Conservation (phyloP, 768 basidiomycete species). For the Trametes elegans region DNA sequence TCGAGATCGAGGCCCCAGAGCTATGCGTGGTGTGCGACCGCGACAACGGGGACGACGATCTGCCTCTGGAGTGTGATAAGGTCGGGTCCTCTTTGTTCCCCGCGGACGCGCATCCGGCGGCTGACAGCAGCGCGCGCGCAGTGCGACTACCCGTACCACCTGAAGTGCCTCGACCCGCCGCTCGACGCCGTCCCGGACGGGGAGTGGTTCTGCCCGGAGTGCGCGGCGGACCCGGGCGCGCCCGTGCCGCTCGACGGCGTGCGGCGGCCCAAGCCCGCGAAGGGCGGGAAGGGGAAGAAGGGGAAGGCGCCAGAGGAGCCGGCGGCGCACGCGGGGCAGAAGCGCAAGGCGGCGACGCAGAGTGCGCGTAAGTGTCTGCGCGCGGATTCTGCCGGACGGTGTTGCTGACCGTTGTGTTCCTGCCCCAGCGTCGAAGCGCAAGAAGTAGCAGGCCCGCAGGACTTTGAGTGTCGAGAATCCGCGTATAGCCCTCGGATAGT, state of each 20-base stretch:
- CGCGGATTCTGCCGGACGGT: background rate
- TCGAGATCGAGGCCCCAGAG: slow-evolving; percentile 64
- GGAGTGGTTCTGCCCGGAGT: slow-evolving; percentile 90
- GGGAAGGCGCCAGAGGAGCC: slow-evolving; percentile 27
- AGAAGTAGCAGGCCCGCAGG: slow-evolving; percentile 30
- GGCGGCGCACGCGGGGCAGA: slow-evolving; percentile 28
- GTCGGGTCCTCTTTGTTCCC: slow-evolving; percentile 35
- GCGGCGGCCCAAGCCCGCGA: slow-evolving; percentile 15
- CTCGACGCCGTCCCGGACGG: slow-evolving; percentile 77
- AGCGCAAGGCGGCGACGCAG: slow-evolving; percentile 45
- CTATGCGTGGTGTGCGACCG: slow-evolving; percentile 69
- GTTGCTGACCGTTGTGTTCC: background rate
- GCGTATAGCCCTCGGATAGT: background rate
- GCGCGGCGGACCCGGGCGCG: slow-evolving; percentile 56
- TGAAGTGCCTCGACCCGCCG: slow-evolving; percentile 78
- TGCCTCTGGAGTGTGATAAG: slow-evolving; percentile 89
- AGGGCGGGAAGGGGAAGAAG: slow-evolving; percentile 23
- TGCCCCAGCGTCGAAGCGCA: slow-evolving; percentile 36
- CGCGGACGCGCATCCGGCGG: background rate
- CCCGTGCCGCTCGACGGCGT: slow-evolving; percentile 33
- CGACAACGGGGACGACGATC: slow-evolving; percentile 70
- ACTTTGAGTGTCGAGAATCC: no score
- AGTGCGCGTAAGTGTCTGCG: slow-evolving; percentile 14
- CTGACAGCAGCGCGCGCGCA: slow-evolving; percentile 28
- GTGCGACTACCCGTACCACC: slow-evolving; percentile 91